Evolutionary conservation across 805 yeast species (phyloP), one percentile per base, ranked within the genome.

Genomic region (Wickerhamiella sergipiensis): DNA sequence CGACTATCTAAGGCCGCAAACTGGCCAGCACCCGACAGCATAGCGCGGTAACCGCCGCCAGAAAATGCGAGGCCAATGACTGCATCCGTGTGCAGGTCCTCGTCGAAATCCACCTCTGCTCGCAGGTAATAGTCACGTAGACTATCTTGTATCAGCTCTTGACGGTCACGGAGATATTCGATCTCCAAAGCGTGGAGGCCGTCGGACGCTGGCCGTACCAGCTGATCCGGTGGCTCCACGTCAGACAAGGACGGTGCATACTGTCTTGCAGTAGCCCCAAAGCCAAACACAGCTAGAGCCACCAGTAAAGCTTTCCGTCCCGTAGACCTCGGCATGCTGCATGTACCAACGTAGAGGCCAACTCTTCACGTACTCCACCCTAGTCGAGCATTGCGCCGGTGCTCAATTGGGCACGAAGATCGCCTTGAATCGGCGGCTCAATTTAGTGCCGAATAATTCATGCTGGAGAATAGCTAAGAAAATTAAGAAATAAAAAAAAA

Each of bases 21-120:
- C 2, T 71, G 69, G 0, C 85, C 85, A 0, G 78, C 82, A 0
- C 78, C 80, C 17, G 71, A 68, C 18, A 80, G 59, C 81, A 80
- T 77, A 7, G 85, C 75, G 49, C 85, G 65, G 61, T 77, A 88
- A 5, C 97, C 97, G 59, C 97, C 97, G 45, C 96, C 96, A 17
- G 86, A 78, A 57, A 81, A 79, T 6, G 87, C 81, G 15, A 68
- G 53, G 7, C 71, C 74, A 22, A 57, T 48, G 3, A 57, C 53
- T 22, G 58, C 52, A 17, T 43, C 47, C 17, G 78, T 58, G 12
- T 55, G 18, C 6, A 13, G 7, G n/a, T 19, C 21, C 6, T 39
- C 43, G 21, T 52, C 54, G 23, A 52, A 48, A n/a, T 48, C 51
- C 8, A 46, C 44, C 19, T 48, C 31, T 2, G 54, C 29, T 10